These are phyloP conservation scores for Kwoniella sp. DNA, from an alignment of 768 basidiomycete species.

Conservation along the genomic window DNA sequence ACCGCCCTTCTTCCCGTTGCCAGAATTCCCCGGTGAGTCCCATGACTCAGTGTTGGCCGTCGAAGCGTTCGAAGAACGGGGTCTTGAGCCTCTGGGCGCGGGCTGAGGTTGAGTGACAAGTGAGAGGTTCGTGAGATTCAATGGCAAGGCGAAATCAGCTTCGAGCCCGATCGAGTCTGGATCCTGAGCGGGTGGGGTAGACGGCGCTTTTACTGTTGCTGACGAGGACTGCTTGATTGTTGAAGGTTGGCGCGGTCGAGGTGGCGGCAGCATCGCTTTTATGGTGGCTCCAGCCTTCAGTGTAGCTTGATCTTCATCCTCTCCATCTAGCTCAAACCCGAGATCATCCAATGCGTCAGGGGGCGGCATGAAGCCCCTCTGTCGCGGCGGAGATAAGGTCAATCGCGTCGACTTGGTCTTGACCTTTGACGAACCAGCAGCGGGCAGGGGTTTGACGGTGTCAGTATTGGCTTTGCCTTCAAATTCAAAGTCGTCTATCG, in stretches of 20 bases:
- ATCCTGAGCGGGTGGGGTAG: slow-evolving; percentile 20
- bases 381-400: slow-evolving; percentile 23
- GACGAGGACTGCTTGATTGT: not conserved
- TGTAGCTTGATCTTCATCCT: slow-evolving; percentile 39
- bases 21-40: slow-evolving; percentile 37
- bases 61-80: slow-evolving; percentile 27
- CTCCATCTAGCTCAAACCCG: slow-evolving; percentile 30
- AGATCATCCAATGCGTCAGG: slow-evolving; percentile 36
- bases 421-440: not conserved
- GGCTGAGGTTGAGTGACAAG: slow-evolving; percentile 32
- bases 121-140: slow-evolving; percentile 48
- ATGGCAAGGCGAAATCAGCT: slow-evolving; percentile 46
- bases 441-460: not conserved
- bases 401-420: slow-evolving; percentile 11
- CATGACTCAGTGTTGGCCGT: slow-evolving; percentile 27
- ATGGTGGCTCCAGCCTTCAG: slow-evolving; percentile 53
- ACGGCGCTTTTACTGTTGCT: not conserved
- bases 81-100: slow-evolving; percentile 9
- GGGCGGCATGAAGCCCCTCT: slow-evolving; percentile 24
- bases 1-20: slow-evolving; percentile 21
- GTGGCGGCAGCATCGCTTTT: slow-evolving; percentile 48
- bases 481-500: not conserved
- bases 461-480: not conserved
- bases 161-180: slow-evolving; percentile 32
- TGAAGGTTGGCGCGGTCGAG: slow-evolving; percentile 1